Percentiles rank a stretch among this genome's conserved stretches.
Conservation (phyloP, 2,329 filamentous ascomycete genomes). For the Fusarium sp. region DNA sequence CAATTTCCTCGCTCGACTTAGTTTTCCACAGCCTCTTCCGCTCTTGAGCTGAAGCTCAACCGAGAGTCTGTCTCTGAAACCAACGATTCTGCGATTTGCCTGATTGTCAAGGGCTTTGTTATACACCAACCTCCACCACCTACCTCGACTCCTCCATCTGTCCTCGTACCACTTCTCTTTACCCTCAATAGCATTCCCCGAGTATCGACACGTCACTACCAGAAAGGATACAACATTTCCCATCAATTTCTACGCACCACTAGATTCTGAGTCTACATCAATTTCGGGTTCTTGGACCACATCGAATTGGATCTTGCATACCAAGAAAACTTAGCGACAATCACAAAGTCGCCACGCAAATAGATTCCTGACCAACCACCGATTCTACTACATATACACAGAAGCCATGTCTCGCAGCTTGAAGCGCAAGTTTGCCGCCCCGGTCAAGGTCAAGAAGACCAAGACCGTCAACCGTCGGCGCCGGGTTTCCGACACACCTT, state of each 20-base stretch:
- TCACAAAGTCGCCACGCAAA: background rate
- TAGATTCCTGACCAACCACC: background rate
- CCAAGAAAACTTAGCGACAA: background rate
- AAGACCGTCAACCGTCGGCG: constrained; percentile 58
- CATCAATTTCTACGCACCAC: background rate
- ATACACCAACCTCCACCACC: constrained; percentile 15
- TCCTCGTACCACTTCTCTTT: background rate
- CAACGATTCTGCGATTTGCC: constrained; percentile 48
- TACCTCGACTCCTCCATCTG: constrained; percentile 6
- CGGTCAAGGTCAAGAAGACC: constrained; percentile 59
- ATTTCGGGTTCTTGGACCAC: background rate
- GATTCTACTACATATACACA: constrained; percentile 5
- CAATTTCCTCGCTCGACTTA: constrained; percentile 71
- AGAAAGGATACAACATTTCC: background rate
- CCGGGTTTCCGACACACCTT: constrained; percentile 61
- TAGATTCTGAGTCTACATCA: background rate
- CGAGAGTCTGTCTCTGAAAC: constrained; percentile 56
- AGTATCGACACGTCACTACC: constrained; percentile 1
- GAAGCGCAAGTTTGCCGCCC: constrained; percentile 59
- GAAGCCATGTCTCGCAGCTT: constrained; percentile 65
- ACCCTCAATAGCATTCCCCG: background rate
- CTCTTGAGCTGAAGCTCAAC: constrained; percentile 54
- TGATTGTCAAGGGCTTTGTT: constrained; percentile 46
- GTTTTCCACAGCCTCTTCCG: constrained; percentile 71
- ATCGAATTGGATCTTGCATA: background rate